Evolutionary conservation across 2,329 filamentous ascomycete species (phyloP).

Genomic region (Fusarium albosuccineum): DNA sequence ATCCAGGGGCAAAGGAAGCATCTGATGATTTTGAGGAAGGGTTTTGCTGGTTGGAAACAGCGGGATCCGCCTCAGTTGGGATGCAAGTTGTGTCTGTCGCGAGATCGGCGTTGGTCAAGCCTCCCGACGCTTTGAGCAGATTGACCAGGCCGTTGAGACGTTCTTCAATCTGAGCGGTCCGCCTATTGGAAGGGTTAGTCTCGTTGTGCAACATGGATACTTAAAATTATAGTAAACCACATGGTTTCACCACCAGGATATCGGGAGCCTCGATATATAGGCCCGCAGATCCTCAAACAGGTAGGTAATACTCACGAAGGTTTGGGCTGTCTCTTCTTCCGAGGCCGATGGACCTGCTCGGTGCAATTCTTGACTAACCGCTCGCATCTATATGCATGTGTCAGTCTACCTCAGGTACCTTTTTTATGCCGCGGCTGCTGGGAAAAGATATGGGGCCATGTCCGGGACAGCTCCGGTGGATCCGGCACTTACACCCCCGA

Average conservation of each 20-base stretch:
- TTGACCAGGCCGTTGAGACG: constrained; percentile 63
- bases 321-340: constrained; percentile 65
- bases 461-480: constrained; percentile 21
- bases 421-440: constrained; percentile 7
- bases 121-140: constrained; percentile 59
- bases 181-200: constrained; percentile 47
- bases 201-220: background rate
- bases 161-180: constrained; percentile 64
- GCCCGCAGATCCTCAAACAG: background rate
- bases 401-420: constrained; percentile 14
- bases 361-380: constrained; percentile 62
- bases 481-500: constrained; percentile 27
- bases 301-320: constrained; percentile 59
- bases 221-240: too few relatives aligned
- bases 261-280: too few relatives aligned
- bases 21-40: constrained; percentile 39
- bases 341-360: constrained; percentile 61
- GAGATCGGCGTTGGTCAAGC: constrained; percentile 46
- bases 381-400: constrained; percentile 56
- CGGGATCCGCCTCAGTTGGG: constrained; percentile 45
- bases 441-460: constrained; percentile 26
- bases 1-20: constrained; percentile 21
- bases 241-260: too few relatives aligned
- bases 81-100: constrained; percentile 47
- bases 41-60: constrained; percentile 41